These are phyloP conservation scores for Arthrobotrys sinensis DNA, from an alignment of 2,329 filamentous ascomycete genomes.

Conservation along the genomic window DNA sequence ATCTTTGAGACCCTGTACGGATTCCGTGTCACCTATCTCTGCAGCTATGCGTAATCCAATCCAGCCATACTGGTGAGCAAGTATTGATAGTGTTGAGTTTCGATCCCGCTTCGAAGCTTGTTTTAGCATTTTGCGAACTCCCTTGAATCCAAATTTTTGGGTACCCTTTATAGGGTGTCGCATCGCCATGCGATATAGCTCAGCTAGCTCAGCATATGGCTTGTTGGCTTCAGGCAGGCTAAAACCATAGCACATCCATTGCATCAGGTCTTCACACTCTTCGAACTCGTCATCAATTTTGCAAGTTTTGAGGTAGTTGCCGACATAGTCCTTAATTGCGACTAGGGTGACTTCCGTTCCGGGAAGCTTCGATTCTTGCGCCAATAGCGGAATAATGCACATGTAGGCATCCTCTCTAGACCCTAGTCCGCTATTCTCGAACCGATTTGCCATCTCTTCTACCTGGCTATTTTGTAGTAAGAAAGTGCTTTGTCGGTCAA, in stretches of 20 bases:
- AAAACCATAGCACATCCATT: constrained; percentile 15
- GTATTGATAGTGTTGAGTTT: not conserved
- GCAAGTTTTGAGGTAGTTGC: not conserved
- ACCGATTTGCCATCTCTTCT: constrained; percentile 61
- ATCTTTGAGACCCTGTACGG: not conserved
- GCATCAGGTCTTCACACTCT: constrained; percentile 6
- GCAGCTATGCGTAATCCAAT: constrained; percentile 40
- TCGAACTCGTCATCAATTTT: not conserved
- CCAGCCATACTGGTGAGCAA: constrained; percentile 36
- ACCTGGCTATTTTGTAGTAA: constrained; percentile 27
- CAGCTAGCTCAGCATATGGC: constrained; percentile 3
- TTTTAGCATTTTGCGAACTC: constrained; percentile 23
- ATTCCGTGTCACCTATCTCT: not conserved
- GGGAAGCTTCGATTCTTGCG: constrained; percentile 20
- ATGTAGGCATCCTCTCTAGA: constrained; percentile 64
- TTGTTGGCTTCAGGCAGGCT: not conserved
- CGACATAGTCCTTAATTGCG: not conserved
- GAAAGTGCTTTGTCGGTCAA: not conserved
- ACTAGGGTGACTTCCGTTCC: constrained; percentile 6
- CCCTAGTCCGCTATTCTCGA: constrained; percentile 63
- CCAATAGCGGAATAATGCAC: constrained; percentile 65
- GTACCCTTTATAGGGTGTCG: not conserved
- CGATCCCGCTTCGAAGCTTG: not conserved
- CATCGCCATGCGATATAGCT: constrained; percentile 39
- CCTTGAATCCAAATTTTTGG: constrained; percentile 8